These are phyloP conservation scores for Breviolum minutum DNA, from an alignment of 73 alveolate genomes.

Conservation along the genomic window DNA sequence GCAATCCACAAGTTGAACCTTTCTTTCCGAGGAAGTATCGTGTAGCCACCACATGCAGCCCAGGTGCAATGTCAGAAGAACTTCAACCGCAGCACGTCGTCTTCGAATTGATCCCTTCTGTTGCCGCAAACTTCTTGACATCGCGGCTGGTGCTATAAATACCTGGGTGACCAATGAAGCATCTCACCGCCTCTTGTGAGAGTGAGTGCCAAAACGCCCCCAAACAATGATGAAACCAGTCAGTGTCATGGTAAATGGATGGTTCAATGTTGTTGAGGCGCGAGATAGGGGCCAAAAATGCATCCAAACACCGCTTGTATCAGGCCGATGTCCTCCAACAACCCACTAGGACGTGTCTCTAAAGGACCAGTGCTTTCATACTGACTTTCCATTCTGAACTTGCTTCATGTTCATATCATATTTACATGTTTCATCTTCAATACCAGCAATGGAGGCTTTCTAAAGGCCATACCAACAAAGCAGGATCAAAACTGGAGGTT, in stretches of 20 bases:
- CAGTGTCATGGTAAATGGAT: not conserved
- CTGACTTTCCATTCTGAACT: too few relatives aligned
- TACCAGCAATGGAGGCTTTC: not conserved
- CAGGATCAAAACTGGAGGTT: too few relatives aligned
- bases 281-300: slow-evolving; percentile 47
- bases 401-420: not conserved
- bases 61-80: slow-evolving; percentile 1
- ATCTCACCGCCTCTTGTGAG: not conserved
- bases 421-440: not conserved
- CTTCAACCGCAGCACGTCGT: slow-evolving; percentile 27
- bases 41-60: not conserved
- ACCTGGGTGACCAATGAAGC: not conserved
- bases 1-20: not conserved
- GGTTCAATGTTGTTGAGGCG: not conserved
- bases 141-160: slow-evolving; percentile 65
- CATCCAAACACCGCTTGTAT: slow-evolving; percentile 54
- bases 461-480: not conserved
- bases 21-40: not conserved
- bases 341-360: too few relatives aligned
- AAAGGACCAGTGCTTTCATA: too few relatives aligned
- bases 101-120: not conserved
- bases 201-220: not conserved
- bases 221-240: not conserved
- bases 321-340: slow-evolving; percentile 49
- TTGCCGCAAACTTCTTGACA: slow-evolving; percentile 61